phyloP scores from a whole-genome alignment of 768 basidiomycete species.

The Mycena belliarum region DNA sequence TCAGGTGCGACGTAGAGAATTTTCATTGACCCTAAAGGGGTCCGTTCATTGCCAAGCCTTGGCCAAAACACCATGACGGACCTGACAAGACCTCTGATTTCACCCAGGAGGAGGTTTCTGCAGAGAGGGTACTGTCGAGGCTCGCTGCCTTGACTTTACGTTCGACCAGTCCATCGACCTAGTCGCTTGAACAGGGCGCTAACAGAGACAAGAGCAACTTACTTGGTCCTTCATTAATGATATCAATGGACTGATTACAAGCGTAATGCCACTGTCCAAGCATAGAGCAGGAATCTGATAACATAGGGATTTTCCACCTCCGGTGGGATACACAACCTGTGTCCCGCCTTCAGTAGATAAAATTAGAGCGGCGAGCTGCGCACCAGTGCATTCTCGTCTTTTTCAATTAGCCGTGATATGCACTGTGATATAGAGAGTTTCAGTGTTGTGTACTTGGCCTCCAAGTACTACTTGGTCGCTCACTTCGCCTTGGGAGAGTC shows the following conservation, averaged over 20 bases:
- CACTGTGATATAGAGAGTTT: slow-evolving; percentile 22
- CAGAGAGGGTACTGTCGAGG: slow-evolving; percentile 39
- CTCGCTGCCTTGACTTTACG: slow-evolving; percentile 39
- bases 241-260: slow-evolving; percentile 40
- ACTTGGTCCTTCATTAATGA: slow-evolving; percentile 42
- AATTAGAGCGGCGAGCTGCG: no score
- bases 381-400: slow-evolving; percentile 43
- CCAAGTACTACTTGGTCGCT: no score
- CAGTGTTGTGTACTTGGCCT: no score
- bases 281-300: slow-evolving; percentile 41
- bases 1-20: slow-evolving; percentile 52
- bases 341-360: no score
- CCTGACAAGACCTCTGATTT: slow-evolving; percentile 34
- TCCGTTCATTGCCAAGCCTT: not conserved
- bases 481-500: slow-evolving; percentile 40
- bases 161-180: slow-evolving; percentile 34
- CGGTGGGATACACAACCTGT: no score
- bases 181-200: slow-evolving; percentile 22
- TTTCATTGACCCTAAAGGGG: slow-evolving; percentile 37
- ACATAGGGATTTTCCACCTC: slow-evolving; percentile 23
- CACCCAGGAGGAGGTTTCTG: slow-evolving; percentile 33
- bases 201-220: not conserved
- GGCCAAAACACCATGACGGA: not conserved
- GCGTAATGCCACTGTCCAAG: slow-evolving; percentile 31
- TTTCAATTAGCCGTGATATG: slow-evolving; percentile 37